Evolutionary conservation across 495 filamentous ascomycete species (phyloP).

Genomic region (Daldinia caldariorum): DNA sequence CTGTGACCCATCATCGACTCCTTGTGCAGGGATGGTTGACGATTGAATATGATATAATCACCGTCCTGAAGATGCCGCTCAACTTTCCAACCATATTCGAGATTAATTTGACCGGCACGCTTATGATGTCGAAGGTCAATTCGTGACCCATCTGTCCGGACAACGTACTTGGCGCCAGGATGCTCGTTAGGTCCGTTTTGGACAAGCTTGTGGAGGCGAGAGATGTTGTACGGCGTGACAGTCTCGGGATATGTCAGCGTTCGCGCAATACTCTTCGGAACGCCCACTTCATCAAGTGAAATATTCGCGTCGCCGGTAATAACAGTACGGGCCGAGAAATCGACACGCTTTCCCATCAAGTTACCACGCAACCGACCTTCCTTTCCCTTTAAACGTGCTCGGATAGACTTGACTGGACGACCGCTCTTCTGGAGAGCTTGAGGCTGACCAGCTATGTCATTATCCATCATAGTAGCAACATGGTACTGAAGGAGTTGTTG

Average conservation of each 20-base stretch:
- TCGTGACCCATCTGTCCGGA: slow-evolving; percentile 87
- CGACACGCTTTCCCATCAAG: slow-evolving; percentile 99
- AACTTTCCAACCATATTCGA: slow-evolving; percentile 98
- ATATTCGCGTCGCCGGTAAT: slow-evolving; percentile 98
- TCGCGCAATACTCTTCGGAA: slow-evolving; percentile 86
- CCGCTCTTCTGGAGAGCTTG: slow-evolving; percentile 97
- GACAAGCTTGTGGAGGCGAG: slow-evolving; percentile 85
- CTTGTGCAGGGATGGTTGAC: slow-evolving; percentile 98
- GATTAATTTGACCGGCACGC: slow-evolving; percentile 78
- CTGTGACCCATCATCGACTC: slow-evolving; percentile 99
- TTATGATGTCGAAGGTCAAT: slow-evolving; percentile 94
- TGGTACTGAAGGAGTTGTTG: slow-evolving; percentile 95
- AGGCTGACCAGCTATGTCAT: slow-evolving; percentile 95
- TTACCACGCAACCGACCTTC: slow-evolving; percentile 97
- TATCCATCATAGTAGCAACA: slow-evolving; percentile 99
- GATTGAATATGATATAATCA: slow-evolving; percentile 99
- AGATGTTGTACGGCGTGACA: slow-evolving; percentile 97
- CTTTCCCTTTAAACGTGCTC: slow-evolving; percentile 96
- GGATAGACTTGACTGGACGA: slow-evolving; percentile 93
- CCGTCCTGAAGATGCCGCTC: slow-evolving; percentile 95
- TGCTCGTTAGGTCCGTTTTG: slow-evolving; percentile 93
- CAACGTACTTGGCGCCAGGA: slow-evolving; percentile 94
- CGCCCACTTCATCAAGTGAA: slow-evolving; percentile 95
- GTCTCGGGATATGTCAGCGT: slow-evolving; percentile 96
- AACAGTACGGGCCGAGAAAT: slow-evolving; percentile 99